Evolutionary conservation across 2,329 filamentous ascomycete genomes (phyloP), one percentile per base, ranked within the genome.

Genomic region (Dothideomycetes sp.): DNA sequence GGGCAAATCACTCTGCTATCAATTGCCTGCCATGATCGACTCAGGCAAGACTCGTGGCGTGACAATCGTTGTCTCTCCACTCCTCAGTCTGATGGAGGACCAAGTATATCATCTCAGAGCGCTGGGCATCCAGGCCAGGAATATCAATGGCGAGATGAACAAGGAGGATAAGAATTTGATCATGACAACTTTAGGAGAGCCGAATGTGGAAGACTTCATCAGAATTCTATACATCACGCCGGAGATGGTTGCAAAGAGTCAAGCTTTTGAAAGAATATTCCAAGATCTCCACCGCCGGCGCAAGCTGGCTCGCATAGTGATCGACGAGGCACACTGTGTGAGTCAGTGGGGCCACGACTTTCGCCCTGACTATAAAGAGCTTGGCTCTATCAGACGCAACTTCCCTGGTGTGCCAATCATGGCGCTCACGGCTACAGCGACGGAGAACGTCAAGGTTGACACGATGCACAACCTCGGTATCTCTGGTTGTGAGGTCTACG

Each of bases 341-440:
- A 96, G 91, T 59, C 88, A 98, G 66, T 98, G 91, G 91, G 91
- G 91, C 1, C 91, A 98, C 51, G 91, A 98, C 59, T 98, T 98
- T 57, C 78, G 93, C 34, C 89, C 88, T 1, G 89, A 96, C 57
- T 98, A 98, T 66, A 94, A 94, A 60, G 74, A 75, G 19, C 68
- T 98, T 3, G 86, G 88, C 19, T 72, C 78, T 43, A 67, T 95
- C 32, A 75, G 89, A 36, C 59, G 66, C 31, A 75, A 73, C 38
- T 89, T 89, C 50, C 78, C 80, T 1, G 74, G 75, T 2, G 84
- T 96, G 3, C 91, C 91, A 1, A 72, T 96, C 31, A 94, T 98
- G 76, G 91, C 91, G 3, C 67, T 98, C 50, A 98, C 91, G 18
- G 91, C 91, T 5, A 98, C 91, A 2, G 91, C 91, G 8, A 98